A percentile compares a stretch with the other conserved stretches of the same genome.
Conservation (phyloP, 139 green algal genomes). For the Pseudopediastrum boryanum region DNA sequence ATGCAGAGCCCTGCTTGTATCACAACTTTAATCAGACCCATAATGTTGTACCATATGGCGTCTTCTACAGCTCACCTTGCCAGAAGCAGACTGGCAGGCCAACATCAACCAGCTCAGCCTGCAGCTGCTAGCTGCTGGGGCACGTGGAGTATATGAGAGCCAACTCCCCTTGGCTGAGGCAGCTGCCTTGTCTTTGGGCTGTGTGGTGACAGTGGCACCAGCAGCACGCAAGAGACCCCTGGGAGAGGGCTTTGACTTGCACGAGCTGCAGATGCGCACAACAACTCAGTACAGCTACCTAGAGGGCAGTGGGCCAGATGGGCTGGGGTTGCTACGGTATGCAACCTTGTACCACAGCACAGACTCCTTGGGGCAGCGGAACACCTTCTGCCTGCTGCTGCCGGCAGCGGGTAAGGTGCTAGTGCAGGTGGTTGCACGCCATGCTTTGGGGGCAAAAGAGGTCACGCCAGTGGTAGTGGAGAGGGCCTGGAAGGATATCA, state of each 20-base stretch:
- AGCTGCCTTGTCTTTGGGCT: conserved; percentile 79
- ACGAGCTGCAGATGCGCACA: conserved; percentile 76
- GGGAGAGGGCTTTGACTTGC: conserved; percentile 62
- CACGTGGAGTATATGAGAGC: conserved; percentile 77
- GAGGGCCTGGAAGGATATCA: conserved; percentile 62
- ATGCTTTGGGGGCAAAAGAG: too few relatives aligned
- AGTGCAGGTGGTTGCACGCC: too few relatives aligned
- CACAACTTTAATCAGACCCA: too few relatives aligned
- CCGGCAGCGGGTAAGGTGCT: conserved; percentile 59
- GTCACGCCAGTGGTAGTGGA: conserved; percentile 56
- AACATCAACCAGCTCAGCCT: conserved; percentile 48
- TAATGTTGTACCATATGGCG: too few relatives aligned
- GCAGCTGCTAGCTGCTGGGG: conserved; percentile 29
- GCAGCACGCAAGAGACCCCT: conserved; percentile 45
- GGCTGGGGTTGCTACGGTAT: conserved; percentile 63
- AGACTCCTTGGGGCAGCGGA: conserved; percentile 48
- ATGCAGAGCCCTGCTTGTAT: too few relatives aligned
- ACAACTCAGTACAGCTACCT: conserved; percentile 74
- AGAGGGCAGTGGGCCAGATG: conserved; percentile 43
- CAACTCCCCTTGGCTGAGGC: conserved; percentile 70
- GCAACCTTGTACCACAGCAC: conserved; percentile 69
- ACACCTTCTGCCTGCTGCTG: conserved; percentile 65
- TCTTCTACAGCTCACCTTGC: conserved; percentile 61
- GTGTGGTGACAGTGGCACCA: conserved; percentile 63
- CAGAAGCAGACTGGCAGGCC: conserved; percentile 67